A percentile compares a stretch with the other conserved stretches of the same genome.
Conservation (phyloP, 768 basidiomycete genomes). For the Russula lepida region DNA sequence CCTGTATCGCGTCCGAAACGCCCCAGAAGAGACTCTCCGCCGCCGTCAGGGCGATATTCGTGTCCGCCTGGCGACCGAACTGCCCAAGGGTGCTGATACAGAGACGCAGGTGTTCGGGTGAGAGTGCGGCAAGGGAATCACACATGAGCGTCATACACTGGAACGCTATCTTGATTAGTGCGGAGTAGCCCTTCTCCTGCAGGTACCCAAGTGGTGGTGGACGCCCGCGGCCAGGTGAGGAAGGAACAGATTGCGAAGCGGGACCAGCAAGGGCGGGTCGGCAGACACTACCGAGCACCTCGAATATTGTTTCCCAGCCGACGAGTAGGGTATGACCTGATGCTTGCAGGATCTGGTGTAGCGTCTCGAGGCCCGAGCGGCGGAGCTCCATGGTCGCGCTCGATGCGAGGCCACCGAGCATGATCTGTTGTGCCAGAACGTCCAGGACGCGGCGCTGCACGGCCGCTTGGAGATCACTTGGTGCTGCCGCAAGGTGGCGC, state of each 20-base stretch:
- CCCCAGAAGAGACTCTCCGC: slow-evolving; percentile 93
- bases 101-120: slow-evolving; percentile 69
- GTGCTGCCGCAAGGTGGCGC: slow-evolving; percentile 49
- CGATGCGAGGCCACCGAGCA: slow-evolving; percentile 34
- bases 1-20: slow-evolving; percentile 90
- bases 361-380: slow-evolving; percentile 78
- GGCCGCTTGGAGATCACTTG: slow-evolving; percentile 51
- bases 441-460: slow-evolving; percentile 82
- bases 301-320: slow-evolving; percentile 92
- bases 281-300: slow-evolving; percentile 87
- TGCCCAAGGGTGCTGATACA: slow-evolving; percentile 88
- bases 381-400: slow-evolving; percentile 65
- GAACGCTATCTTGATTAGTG: slow-evolving; percentile 86
- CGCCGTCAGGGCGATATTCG: slow-evolving; percentile 92
- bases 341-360: slow-evolving; percentile 84
- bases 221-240: slow-evolving; percentile 23
- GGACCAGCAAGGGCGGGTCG: slow-evolving; percentile 38
- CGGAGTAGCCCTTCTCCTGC: slow-evolving; percentile 60
- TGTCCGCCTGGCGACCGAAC: slow-evolving; percentile 88
- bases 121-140: slow-evolving; percentile 80
- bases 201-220: slow-evolving; percentile 44
- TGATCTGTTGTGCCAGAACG: slow-evolving; percentile 74
- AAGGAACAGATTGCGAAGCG: slow-evolving; percentile 33
- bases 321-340: slow-evolving; percentile 87
- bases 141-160: slow-evolving; percentile 91